These are phyloP conservation scores for Nemania serpens DNA, from an alignment of 2,329 filamentous ascomycete species.

Conservation along the genomic window DNA sequence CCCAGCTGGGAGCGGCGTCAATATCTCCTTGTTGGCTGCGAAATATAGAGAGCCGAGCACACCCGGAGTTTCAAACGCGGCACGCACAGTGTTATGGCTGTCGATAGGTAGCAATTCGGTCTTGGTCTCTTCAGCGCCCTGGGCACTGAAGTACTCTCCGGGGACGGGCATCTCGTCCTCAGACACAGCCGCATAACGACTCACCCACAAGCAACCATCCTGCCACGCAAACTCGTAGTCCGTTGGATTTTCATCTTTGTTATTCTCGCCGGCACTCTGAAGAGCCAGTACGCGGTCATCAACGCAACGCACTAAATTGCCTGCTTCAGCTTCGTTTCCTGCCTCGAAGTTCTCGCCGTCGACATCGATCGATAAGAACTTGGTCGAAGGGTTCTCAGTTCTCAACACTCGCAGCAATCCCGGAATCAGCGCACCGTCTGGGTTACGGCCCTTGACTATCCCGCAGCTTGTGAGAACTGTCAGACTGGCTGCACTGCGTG, in stretches of 20 bases:
- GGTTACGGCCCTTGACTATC: slow-evolving; percentile 30
- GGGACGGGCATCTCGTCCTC: not conserved
- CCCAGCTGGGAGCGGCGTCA: slow-evolving; percentile 24
- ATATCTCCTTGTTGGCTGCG: slow-evolving; percentile 29
- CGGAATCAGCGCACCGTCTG: slow-evolving; percentile 30
- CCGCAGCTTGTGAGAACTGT: slow-evolving; percentile 30
- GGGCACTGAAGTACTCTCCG: not conserved
- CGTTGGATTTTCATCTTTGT: not conserved
- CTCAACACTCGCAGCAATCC: slow-evolving; percentile 35
- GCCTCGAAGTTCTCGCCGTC: slow-evolving; percentile 23
- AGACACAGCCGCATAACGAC: slow-evolving; percentile 33
- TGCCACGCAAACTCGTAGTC: slow-evolving; percentile 41
- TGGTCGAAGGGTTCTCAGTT: slow-evolving; percentile 34
- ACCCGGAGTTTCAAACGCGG: slow-evolving; percentile 38
- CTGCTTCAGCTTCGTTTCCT: not conserved
- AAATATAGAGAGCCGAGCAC: slow-evolving; percentile 39
- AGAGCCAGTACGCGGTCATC: slow-evolving; percentile 12
- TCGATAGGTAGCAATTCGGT: slow-evolving; percentile 8
- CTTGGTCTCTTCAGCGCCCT: not conserved
- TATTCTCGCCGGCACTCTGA: not conserved
- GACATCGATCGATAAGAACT: slow-evolving; percentile 34
- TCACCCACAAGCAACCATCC: slow-evolving; percentile 39
- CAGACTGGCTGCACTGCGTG: slow-evolving; percentile 20
- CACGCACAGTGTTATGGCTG: slow-evolving; percentile 32
- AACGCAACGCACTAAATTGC: slow-evolving; percentile 25